A percentile compares a stretch with the other conserved stretches of the same genome.
Evolutionary conservation across 805 yeast genomes (phyloP).

Genomic region (Ogataea siamensis): DNA sequence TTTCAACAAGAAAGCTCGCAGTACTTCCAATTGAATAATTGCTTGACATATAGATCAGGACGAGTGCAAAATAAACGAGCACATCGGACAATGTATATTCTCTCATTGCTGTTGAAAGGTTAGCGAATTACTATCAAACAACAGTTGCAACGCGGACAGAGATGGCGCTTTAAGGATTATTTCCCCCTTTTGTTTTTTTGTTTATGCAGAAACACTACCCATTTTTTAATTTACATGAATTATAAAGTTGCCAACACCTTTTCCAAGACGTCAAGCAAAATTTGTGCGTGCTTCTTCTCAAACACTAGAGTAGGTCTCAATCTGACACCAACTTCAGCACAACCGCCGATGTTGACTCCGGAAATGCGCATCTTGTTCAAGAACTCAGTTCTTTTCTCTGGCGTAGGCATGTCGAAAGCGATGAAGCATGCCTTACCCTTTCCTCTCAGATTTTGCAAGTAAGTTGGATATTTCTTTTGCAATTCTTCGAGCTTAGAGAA

Average conservation of each 20-base stretch:
- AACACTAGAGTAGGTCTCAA: constrained; percentile 77
- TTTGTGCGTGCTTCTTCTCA: constrained; percentile 77
- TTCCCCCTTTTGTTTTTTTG: constrained; percentile 1
- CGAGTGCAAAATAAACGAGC: constrained; percentile 24
- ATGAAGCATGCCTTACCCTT: constrained; percentile 73
- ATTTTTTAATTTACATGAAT: constrained; percentile 1
- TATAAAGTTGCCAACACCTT: constrained; percentile 34
- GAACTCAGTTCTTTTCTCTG: constrained; percentile 59
- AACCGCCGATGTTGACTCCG: constrained; percentile 83
- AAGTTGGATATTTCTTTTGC: constrained; percentile 52
- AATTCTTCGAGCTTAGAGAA: constrained; percentile 53
- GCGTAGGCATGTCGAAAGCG: constrained; percentile 69
- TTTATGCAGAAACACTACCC: constrained; percentile 1
- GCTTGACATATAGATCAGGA: constrained; percentile 21
- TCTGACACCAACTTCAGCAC: constrained; percentile 76
- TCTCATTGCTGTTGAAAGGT: constrained; percentile 26
- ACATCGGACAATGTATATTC: constrained; percentile 32
- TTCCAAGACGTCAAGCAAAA: constrained; percentile 48
- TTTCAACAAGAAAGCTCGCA: constrained; percentile 19
- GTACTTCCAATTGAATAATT: constrained; percentile 2
- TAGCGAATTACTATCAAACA: no score
- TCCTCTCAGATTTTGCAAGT: constrained; percentile 63
- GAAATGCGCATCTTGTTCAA: constrained; percentile 53
- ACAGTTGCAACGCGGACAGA: no score
- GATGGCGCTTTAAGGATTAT: constrained; percentile 7